Evolutionary conservation across 1,284 basidiomycete species (phyloP), one percentile per base, ranked within the genome.

Genomic region (Paramarasmius palmivorus): DNA sequence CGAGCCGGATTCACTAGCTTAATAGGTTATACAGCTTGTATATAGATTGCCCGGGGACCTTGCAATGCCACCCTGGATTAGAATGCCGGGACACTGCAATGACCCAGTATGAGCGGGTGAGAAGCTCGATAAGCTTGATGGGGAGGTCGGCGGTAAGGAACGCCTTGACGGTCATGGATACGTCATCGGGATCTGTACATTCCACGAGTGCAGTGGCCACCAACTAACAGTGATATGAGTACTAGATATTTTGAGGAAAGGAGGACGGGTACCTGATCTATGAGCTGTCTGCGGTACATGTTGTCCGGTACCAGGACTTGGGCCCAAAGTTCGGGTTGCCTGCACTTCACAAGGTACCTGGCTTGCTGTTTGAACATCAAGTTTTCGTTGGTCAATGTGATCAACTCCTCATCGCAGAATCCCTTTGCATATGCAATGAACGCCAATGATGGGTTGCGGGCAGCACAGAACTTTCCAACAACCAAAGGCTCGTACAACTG

Each of bases 311-410:
- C 79, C 52, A 99, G 87, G 38, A 99, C 97, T 73, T 98, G 93
- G 2, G 90, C 87, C 97, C 97, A 99, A 42, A 99, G 86, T 60
- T 99, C 96, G 22, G 93, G 86, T 60, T 95, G 90, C 58, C 96
- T 92, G 61, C 97, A 88, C 76, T 96, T 98, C 68, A 98, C 93
- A 58, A 99, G 86, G 75, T 99, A 99, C 37, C 97, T 88, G 51
- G 97, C 93, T 73, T 99, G 97, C 68, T 99, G 96, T 77, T 99
- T 99, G 84, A 97, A 99, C 97, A 99, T 99, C 32, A 95, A 90
- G 77, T 99, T 99, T 64, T 98, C 96, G 70, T 99, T 99, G 52
- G 97, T 99, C 72, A 99, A 96, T 32, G 85, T 73, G 68, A 99
- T 95, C 61, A 99, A 84, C 73, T 99, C 97, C 10, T 99, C 95